A percentile compares a stretch with the other conserved stretches of the same genome.
These are phyloP conservation scores for Poronia punctata DNA, from an alignment of 495 filamentous ascomycete species.

Conservation along the genomic window DNA sequence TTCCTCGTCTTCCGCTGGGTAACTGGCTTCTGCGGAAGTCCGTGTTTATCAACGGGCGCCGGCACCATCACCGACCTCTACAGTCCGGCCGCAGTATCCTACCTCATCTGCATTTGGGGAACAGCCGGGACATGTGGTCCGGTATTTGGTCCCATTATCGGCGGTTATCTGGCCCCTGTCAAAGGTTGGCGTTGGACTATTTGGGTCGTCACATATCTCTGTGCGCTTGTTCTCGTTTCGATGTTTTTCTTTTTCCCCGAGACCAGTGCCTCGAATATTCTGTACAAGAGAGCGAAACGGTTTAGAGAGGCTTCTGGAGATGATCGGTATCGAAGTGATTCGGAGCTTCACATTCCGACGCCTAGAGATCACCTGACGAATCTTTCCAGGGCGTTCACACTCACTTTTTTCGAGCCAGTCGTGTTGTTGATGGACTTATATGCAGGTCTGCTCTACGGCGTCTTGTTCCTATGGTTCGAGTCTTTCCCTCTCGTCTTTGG, in stretches of 20 bases:
- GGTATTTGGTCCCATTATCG: constrained; percentile 38
- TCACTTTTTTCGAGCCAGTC: constrained; percentile 28
- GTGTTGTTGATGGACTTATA: constrained; percentile 41
- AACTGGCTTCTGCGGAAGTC: constrained; percentile 21
- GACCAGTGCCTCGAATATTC: constrained; percentile 27
- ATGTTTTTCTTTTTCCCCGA: constrained; percentile 29
- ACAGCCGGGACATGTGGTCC: constrained; percentile 32
- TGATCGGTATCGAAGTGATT: constrained; percentile 20
- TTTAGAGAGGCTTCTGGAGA: constrained; percentile 24
- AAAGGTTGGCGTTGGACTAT: constrained; percentile 27
- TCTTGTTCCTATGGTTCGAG: constrained; percentile 79
- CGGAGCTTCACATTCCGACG: constrained; percentile 25
- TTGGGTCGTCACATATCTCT: constrained; percentile 21
- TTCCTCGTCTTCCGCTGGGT: constrained; percentile 21
- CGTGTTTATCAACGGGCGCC: constrained; percentile 16
- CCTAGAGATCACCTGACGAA: constrained; percentile 17
- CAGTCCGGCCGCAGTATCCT: constrained; percentile 2
- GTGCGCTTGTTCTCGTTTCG: constrained; percentile 10
- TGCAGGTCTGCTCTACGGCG: constrained; percentile 60
- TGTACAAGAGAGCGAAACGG: constrained; percentile 27
- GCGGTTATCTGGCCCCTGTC: constrained; percentile 29
- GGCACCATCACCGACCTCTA: constrained; percentile 21
- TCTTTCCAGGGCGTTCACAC: constrained; percentile 27
- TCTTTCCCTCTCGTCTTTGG: constrained; percentile 69
- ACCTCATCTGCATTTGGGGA: constrained; percentile 16